A percentile compares a stretch with the other conserved stretches of the same genome.
Evolutionary conservation across 2,329 filamentous ascomycete genomes (phyloP).

Genomic region (Xylariaceae sp.): DNA sequence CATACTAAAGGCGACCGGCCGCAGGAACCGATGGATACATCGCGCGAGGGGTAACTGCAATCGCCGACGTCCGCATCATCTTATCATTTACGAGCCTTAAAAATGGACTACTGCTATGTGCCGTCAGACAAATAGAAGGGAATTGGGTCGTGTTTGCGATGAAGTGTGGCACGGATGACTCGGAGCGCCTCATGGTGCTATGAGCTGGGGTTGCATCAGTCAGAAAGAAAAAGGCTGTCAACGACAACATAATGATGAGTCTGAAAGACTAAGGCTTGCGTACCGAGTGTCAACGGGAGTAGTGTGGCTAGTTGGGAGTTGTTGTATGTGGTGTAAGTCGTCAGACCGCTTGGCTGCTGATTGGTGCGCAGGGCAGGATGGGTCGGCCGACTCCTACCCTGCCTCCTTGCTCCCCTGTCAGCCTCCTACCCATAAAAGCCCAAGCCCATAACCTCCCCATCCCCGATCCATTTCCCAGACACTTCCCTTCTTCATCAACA

Average conservation of each 20-base stretch:
- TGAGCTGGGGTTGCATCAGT: constrained; percentile 6
- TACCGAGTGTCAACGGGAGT: constrained; percentile 16
- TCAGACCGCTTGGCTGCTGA: constrained; percentile 21
- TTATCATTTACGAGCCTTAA: not conserved
- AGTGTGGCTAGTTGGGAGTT: constrained; percentile 17
- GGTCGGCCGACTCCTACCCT: constrained; percentile 21
- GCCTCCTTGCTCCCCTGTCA: constrained; percentile 14
- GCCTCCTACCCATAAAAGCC: constrained; percentile 28
- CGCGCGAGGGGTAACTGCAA: not conserved
- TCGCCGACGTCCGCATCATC: not conserved
- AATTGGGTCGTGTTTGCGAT: not conserved
- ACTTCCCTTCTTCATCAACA: constrained; percentile 20
- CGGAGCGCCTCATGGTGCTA: not conserved
- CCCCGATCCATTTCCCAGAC: constrained; percentile 21
- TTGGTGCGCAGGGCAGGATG: constrained; percentile 23
- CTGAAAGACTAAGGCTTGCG: not conserved
- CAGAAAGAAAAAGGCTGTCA: not conserved
- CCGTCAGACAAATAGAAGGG: not conserved
- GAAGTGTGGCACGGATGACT: constrained; percentile 5
- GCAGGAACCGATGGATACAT: not conserved
- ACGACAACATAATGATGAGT: not conserved
- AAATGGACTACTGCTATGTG: not conserved
- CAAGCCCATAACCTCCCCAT: too few species aligned
- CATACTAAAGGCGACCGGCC: too few species aligned
- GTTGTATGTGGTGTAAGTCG: constrained; percentile 20